Base-by-base conservation (phyloP, 106 monocot species). In the Iris macrosiphon region DNA sequence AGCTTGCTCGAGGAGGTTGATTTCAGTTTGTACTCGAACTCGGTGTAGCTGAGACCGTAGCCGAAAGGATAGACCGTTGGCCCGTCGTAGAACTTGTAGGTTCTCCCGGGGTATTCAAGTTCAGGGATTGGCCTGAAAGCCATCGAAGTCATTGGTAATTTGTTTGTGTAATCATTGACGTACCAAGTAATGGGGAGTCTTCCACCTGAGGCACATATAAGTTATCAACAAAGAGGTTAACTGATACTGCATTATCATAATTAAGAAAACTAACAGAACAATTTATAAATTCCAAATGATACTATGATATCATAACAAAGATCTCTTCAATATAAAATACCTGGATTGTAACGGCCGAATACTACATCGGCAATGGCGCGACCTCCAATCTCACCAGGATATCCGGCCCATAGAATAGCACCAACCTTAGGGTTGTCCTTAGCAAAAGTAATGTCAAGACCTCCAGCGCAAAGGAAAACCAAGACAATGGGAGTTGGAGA, bases 81-180 rank as follows among this genome's bases (percentile, higher is more conserved):
- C 10, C 75, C 75, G 20, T 55, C 33, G 66, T 35, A 75, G 71
- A 75, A 80, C 49, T 67, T 70, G 71, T 75, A 80, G 39, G 80
- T 75, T 24, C 75, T 49, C 8, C 75, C 75, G 0, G 80, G 80
- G 52, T 80, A 80, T 4, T 63, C 71, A 1, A 52, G 12, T 18
- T 52, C 39, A 0, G 44, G 38, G 34, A 45, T 19, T 0, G 80
- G 67, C 0, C 75, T 47, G 18, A 81, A 18, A 16, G 18, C 49
- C 80, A 67, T 75, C 2, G 66, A 66, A 7, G 66, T 75, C 80
- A 80, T 71, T 3, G 70, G 70, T 1, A 79, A 27, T 2, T 15
- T 3, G 6, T 31, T 3, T 0, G 31, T 20, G 55, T 70, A 70
- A 9, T 57, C 42, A 1, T 49, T 11, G 17, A 17, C 5, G 46